Evolutionary conservation across 1,284 basidiomycete species (phyloP).

Genomic region (Pseudozyma hubeiensis): DNA sequence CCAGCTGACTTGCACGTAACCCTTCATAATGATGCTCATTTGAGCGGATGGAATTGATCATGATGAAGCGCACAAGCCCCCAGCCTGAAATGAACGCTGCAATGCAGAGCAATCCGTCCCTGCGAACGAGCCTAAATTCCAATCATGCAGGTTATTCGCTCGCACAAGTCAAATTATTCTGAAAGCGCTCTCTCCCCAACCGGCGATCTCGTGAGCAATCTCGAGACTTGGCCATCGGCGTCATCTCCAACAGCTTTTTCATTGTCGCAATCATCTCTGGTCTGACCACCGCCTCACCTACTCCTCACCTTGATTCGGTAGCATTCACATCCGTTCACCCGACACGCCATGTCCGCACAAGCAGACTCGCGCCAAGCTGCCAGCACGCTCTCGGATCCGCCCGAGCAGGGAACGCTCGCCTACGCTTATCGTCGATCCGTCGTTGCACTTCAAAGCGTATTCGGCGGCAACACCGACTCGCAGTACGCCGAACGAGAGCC

Average conservation of each 20-base stretch:
- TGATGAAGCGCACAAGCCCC: too few relatives aligned
- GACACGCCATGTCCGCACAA: slow-evolving; percentile 23
- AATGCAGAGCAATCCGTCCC: too few relatives aligned
- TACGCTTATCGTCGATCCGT: slow-evolving; percentile 58
- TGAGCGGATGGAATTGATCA: neutral
- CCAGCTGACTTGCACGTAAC: too few relatives aligned
- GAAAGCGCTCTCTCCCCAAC: too few relatives aligned
- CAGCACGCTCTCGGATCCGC: slow-evolving; percentile 42
- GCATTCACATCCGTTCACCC: neutral
- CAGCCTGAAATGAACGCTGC: too few relatives aligned
- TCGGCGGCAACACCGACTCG: slow-evolving; percentile 42
- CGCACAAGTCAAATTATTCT: too few relatives aligned
- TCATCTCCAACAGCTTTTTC: too few relatives aligned
- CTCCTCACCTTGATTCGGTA: neutral
- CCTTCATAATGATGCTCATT: too few relatives aligned
- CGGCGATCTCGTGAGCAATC: neutral
- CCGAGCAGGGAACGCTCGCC: slow-evolving; percentile 51
- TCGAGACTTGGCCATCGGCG: too few relatives aligned
- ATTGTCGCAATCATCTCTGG: too few relatives aligned
- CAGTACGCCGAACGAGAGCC: slow-evolving; percentile 57
- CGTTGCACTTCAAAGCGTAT: slow-evolving; percentile 52
- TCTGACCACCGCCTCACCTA: neutral
- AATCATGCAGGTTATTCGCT: too few relatives aligned
- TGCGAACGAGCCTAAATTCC: slow-evolving; percentile 1
- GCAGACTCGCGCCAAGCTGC: slow-evolving; percentile 25